Evolutionary conservation across 768 basidiomycete species (phyloP).

Genomic region (Lactarius deliciosus): DNA sequence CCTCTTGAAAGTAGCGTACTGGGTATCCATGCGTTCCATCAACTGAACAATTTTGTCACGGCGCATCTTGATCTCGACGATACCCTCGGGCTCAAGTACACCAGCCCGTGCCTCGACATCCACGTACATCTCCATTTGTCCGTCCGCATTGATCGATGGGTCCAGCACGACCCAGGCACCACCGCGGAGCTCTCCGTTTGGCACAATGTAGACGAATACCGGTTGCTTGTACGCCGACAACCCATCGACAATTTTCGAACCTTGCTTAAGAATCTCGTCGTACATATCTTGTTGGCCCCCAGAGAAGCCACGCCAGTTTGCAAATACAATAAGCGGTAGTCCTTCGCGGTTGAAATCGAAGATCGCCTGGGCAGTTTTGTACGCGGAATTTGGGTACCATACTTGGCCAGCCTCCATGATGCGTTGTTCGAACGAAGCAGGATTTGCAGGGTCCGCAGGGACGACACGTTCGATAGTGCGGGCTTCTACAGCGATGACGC

Average conservation of each 20-base stretch:
- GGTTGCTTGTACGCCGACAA: constrained; percentile 96
- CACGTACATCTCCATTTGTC: constrained; percentile 99
- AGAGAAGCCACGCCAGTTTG: constrained; percentile 99
- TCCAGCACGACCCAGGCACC: constrained; percentile 99
- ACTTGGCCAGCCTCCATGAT: constrained; percentile 99
- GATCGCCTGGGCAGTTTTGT: constrained; percentile 99
- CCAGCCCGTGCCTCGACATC: constrained; percentile 95
- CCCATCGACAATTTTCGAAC: constrained; percentile 98
- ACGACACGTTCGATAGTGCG: constrained; percentile 95
- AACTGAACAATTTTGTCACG: constrained; percentile 85
- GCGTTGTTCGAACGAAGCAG: constrained; percentile 92
- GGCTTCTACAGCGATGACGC: constrained; percentile 97
- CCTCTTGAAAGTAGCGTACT: constrained; percentile 77
- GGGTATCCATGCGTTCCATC: constrained; percentile 91
- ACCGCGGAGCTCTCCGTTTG: constrained; percentile 97
- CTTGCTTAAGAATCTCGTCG: constrained; percentile 95
- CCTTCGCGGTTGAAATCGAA: constrained; percentile 98
- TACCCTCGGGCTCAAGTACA: constrained; percentile 95
- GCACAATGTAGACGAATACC: constrained; percentile 97
- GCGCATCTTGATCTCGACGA: constrained; percentile 97
- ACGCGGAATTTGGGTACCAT: constrained; percentile 99
- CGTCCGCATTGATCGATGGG: constrained; percentile 89
- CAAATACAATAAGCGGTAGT: constrained; percentile 95
- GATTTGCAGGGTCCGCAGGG: constrained; percentile 97
- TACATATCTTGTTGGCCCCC: constrained; percentile 99